Percentiles rank a stretch among this genome's conserved stretches.
phyloP scores from a whole-genome alignment of 768 basidiomycete species.

The Suillus hirtellus region DNA sequence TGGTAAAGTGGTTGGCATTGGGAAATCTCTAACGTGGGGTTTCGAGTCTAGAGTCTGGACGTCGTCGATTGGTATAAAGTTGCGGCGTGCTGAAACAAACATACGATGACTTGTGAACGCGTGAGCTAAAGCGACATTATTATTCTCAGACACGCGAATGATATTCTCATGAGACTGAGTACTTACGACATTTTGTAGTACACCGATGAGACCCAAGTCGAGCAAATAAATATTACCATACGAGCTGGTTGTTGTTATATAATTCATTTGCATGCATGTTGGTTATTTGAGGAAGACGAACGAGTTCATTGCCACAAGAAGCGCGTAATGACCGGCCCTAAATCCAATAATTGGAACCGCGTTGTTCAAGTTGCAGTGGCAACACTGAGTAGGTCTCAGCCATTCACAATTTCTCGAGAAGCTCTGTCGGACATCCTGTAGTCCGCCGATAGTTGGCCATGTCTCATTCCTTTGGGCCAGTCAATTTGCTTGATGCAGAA shows the following conservation, averaged over 20 bases:
- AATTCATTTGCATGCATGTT: not conserved
- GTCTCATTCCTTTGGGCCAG: not conserved
- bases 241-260: not conserved
- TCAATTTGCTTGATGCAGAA: not conserved
- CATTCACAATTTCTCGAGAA: not conserved
- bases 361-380: conserved; percentile 1
- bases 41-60: conserved; percentile 18
- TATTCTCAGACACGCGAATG: not conserved
- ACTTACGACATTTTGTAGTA: not conserved
- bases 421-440: not conserved
- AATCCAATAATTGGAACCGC: conserved; percentile 4
- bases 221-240: not conserved
- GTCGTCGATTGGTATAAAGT: not conserved
- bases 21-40: conserved; percentile 20
- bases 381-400: not conserved
- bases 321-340: conserved; percentile 8
- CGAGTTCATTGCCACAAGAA: not conserved
- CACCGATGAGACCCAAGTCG: not conserved
- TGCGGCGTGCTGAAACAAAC: not conserved
- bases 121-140: not conserved
- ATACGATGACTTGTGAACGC: not conserved
- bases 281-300: not conserved
- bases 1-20: conserved; percentile 3
- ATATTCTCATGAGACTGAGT: not conserved
- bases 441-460: not conserved